phyloP scores from a whole-genome alignment of 23 red algal genomes.

The Agarophyton chilense region DNA sequence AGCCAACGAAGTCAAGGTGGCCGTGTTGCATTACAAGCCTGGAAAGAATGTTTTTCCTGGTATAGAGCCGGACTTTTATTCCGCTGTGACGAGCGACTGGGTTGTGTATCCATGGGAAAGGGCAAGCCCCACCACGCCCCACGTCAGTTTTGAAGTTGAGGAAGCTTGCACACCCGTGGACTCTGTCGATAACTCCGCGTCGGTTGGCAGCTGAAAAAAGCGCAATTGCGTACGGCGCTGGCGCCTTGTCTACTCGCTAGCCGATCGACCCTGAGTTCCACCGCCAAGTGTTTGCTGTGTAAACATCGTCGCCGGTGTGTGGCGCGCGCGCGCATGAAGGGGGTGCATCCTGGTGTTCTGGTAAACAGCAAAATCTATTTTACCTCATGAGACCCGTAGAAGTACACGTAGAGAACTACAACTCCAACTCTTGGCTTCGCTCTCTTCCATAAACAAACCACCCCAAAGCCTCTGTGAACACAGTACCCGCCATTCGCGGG shows the following conservation, averaged over 20 bases:
- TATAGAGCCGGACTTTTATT: constrained; percentile 78
- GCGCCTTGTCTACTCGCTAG: too few relatives aligned
- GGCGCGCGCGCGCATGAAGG: too few relatives aligned
- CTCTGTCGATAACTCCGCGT: not conserved
- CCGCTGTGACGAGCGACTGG: constrained; percentile 70
- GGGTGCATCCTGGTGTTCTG: too few relatives aligned
- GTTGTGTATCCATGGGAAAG: constrained; percentile 97
- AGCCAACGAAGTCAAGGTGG: constrained; percentile 58
- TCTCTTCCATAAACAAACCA: not conserved
- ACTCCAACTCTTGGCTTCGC: not conserved
- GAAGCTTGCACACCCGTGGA: not conserved
- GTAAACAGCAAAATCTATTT: not conserved
- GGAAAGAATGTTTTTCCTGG: constrained; percentile 53
- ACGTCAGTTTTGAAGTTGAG: constrained; percentile 1
- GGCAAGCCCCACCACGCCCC: constrained; percentile 17
- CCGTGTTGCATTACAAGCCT: constrained; percentile 95
- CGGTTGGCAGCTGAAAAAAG: not conserved
- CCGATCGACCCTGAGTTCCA: too few relatives aligned
- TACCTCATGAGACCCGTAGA: not conserved
- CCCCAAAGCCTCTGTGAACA: not conserved
- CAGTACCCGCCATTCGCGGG: not conserved
- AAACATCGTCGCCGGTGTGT: too few relatives aligned
- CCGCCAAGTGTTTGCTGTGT: too few relatives aligned
- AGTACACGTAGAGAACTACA: not conserved
- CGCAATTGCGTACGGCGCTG: too few relatives aligned